Evolutionary conservation across 495 filamentous ascomycete genomes (phyloP).

Genomic region (Chaetomidium leptoderma): DNA sequence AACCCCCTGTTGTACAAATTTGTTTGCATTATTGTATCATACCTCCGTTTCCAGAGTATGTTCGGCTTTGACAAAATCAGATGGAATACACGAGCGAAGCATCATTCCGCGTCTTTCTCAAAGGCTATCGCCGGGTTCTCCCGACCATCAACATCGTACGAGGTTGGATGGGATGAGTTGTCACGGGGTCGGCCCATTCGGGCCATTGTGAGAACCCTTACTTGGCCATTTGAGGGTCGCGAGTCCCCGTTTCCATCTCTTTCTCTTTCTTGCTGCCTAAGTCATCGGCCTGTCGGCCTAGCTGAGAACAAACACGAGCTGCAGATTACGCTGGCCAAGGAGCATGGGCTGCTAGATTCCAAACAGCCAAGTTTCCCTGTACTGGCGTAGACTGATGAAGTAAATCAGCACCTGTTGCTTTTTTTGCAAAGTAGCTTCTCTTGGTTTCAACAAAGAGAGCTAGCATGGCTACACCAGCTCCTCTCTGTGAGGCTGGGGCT

Average conservation of each 20-base stretch:
- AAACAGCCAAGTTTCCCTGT: neutral
- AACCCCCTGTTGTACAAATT: conserved; percentile 15
- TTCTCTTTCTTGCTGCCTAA: neutral
- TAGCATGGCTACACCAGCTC: neutral
- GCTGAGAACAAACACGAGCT: neutral
- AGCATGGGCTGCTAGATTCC: neutral
- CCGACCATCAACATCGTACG: conserved; percentile 4
- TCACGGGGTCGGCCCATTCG: neutral
- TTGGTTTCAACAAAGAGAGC: neutral
- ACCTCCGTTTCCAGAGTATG: neutral
- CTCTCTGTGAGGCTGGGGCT: neutral
- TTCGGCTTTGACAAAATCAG: neutral
- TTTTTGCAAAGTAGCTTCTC: neutral
- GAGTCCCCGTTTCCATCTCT: neutral
- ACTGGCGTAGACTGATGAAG: neutral
- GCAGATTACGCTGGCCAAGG: neutral
- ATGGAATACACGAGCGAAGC: conserved; percentile 1
- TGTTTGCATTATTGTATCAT: conserved; percentile 15
- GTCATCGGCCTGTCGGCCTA: neutral
- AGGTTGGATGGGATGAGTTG: conserved; percentile 1
- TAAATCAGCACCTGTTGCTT: neutral
- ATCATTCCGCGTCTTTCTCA: neutral
- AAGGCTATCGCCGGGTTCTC: neutral
- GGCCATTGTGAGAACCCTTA: neutral
- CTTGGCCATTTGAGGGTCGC: neutral